phyloP scores from a whole-genome alignment of 2,329 filamentous ascomycete species.

The Lecanicillium sp. region DNA sequence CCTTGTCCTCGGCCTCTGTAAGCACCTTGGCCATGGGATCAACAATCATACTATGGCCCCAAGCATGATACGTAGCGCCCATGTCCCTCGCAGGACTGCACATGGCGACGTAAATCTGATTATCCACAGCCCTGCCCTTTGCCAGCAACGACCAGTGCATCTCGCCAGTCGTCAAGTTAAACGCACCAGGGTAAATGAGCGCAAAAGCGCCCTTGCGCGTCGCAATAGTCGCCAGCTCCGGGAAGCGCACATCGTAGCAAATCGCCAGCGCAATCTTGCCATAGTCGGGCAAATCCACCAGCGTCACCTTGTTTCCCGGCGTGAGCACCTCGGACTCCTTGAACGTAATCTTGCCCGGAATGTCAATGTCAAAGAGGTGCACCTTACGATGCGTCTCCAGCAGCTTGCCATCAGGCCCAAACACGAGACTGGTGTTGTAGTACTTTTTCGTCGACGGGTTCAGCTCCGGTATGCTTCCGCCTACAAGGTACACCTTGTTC shows the following conservation, averaged over 20 bases:
- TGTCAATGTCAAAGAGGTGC: slow-evolving; percentile 96
- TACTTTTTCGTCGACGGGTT: slow-evolving; percentile 51
- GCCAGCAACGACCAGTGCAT: slow-evolving; percentile 86
- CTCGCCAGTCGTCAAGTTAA: slow-evolving; percentile 88
- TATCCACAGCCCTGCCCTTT: slow-evolving; percentile 79
- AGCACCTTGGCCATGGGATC: slow-evolving; percentile 84
- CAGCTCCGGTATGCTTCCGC: slow-evolving; percentile 86
- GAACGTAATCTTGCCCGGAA: slow-evolving; percentile 90
- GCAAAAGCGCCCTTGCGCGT: slow-evolving; percentile 80
- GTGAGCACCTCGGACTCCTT: slow-evolving; percentile 82
- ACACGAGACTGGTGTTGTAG: slow-evolving; percentile 87
- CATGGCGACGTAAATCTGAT: slow-evolving; percentile 87
- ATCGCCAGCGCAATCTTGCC: slow-evolving; percentile 83
- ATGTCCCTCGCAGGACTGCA: slow-evolving; percentile 85
- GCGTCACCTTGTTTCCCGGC: slow-evolving; percentile 75
- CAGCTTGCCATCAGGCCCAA: slow-evolving; percentile 67
- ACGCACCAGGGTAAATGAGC: slow-evolving; percentile 90
- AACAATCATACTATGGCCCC: slow-evolving; percentile 81
- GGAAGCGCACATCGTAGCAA: slow-evolving; percentile 97
- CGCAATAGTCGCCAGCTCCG: slow-evolving; percentile 83
- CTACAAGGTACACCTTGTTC: slow-evolving; percentile 72
- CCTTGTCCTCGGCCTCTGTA: slow-evolving; percentile 66
- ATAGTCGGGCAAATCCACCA: slow-evolving; percentile 82
- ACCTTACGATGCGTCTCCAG: slow-evolving; percentile 89
- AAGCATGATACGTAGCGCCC: slow-evolving; percentile 74